phyloP scores from a whole-genome alignment of 2,329 filamentous ascomycete species.

The Thielaviopsis populi region DNA sequence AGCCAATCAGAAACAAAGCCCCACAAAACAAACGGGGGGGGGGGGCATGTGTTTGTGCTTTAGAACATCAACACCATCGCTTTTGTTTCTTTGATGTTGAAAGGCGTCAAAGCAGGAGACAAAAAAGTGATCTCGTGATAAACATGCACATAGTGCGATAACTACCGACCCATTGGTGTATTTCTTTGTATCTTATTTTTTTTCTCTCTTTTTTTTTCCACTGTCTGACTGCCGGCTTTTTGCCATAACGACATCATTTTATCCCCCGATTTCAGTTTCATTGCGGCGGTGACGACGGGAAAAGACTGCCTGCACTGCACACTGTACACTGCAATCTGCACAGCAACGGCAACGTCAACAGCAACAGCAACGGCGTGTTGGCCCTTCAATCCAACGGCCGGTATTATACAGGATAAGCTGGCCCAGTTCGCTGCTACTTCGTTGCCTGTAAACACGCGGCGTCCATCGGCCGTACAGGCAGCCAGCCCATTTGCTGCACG shows the following conservation, averaged over 20 bases:
- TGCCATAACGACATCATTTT: background rate
- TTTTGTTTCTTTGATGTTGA: background rate
- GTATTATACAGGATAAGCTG: background rate
- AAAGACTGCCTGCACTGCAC: too few relatives aligned
- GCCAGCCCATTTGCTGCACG: background rate
- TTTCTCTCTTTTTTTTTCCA: background rate
- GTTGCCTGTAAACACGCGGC: background rate
- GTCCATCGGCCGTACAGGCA: background rate
- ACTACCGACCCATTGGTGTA: background rate
- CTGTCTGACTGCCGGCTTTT: too few relatives aligned
- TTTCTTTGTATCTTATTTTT: background rate
- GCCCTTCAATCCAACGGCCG: background rate
- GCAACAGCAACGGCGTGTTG: background rate
- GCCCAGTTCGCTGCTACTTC: background rate
- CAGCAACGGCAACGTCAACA: too few relatives aligned
- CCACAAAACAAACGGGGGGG: slow-evolving; percentile 10
- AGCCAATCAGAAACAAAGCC: slow-evolving; percentile 6
- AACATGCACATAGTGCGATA: background rate
- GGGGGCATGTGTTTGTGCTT: background rate
- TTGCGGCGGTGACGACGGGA: background rate
- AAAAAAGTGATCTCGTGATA: background rate
- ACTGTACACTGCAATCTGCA: background rate
- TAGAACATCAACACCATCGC: background rate
- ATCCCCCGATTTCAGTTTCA: background rate
- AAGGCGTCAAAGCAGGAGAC: background rate